These are phyloP conservation scores for Elsinoe necatrix DNA, from an alignment of 2,329 filamentous ascomycete genomes.

Conservation along the genomic window DNA sequence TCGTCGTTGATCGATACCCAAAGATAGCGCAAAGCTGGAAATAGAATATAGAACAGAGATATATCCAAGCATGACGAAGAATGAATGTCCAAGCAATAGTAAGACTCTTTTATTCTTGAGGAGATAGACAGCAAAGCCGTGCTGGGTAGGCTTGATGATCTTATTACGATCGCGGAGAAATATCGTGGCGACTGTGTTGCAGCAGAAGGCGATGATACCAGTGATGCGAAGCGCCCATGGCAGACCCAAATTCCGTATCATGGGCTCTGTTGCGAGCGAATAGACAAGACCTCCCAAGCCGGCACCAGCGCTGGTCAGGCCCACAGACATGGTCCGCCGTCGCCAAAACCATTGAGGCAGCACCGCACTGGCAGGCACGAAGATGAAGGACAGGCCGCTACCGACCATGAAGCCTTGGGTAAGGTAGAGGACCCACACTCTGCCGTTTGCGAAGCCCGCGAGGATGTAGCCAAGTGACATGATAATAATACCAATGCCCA, in stretches of 20 bases:
- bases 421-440: slow-evolving; percentile 36
- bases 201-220: slow-evolving; percentile 26
- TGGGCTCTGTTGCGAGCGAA: slow-evolving; percentile 29
- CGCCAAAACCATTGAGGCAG: slow-evolving; percentile 37
- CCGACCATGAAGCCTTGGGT: slow-evolving; percentile 36
- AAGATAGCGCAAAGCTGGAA: slow-evolving; percentile 39
- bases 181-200: slow-evolving; percentile 26
- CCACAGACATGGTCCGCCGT: slow-evolving; percentile 34
- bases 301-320: slow-evolving; percentile 33
- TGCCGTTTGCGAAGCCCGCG: slow-evolving; percentile 30
- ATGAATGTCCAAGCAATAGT: slow-evolving; percentile 36
- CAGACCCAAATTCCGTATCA: slow-evolving; percentile 31
- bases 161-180: slow-evolving; percentile 30
- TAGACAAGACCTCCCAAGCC: slow-evolving; percentile 36
- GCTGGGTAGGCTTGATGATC: slow-evolving; percentile 28
- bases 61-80: slow-evolving; percentile 42
- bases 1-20: slow-evolving; percentile 34
- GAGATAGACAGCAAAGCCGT: slow-evolving; percentile 31
- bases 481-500: slow-evolving; percentile 30
- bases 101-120: slow-evolving; percentile 31
- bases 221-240: slow-evolving; percentile 38
- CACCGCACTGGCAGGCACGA: slow-evolving; percentile 32
- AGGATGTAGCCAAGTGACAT: slow-evolving; percentile 30
- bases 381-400: slow-evolving; percentile 34
- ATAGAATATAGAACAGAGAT: slow-evolving; percentile 41